These are phyloP conservation scores for Ascochyta clinopodiicola DNA, from an alignment of 2,329 filamentous ascomycete species.

Conservation along the genomic window DNA sequence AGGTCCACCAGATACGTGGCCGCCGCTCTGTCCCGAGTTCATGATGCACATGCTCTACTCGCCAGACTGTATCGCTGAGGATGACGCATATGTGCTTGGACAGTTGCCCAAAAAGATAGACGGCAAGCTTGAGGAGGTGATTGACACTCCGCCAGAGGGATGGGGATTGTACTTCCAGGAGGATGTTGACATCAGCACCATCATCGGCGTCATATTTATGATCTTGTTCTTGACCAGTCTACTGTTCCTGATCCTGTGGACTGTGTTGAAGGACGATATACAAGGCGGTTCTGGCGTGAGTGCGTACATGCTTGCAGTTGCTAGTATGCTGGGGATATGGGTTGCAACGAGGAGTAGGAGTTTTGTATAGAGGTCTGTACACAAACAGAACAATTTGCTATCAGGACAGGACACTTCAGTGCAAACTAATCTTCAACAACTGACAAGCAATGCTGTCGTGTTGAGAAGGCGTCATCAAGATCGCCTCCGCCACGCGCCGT, in stretches of 20 bases:
- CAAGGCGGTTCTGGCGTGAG: not conserved
- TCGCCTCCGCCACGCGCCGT: not conserved
- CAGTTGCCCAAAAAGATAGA: not conserved
- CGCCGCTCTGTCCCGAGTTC: not conserved
- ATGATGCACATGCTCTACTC: constrained; percentile 4
- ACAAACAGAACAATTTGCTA: too few species aligned
- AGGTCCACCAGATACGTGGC: not conserved
- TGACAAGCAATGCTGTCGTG: too few species aligned
- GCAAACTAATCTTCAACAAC: too few species aligned
- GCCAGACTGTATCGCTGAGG: not conserved
- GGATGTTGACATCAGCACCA: not conserved
- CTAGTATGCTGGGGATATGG: not conserved
- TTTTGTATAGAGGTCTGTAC: too few species aligned
- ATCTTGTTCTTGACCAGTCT: not conserved
- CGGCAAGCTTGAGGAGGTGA: not conserved
- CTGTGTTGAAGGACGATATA: not conserved
- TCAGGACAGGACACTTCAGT: too few species aligned
- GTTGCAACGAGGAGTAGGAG: too few species aligned
- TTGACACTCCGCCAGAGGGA: not conserved
- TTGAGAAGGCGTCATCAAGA: not conserved
- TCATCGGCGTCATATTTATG: not conserved
- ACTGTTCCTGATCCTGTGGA: not conserved
- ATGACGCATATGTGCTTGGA: not conserved
- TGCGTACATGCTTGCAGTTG: not conserved
- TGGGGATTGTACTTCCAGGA: not conserved